Evolutionary conservation across 2,329 filamentous ascomycete genomes (phyloP).

Genomic region (Setomelanomma holmii): DNA sequence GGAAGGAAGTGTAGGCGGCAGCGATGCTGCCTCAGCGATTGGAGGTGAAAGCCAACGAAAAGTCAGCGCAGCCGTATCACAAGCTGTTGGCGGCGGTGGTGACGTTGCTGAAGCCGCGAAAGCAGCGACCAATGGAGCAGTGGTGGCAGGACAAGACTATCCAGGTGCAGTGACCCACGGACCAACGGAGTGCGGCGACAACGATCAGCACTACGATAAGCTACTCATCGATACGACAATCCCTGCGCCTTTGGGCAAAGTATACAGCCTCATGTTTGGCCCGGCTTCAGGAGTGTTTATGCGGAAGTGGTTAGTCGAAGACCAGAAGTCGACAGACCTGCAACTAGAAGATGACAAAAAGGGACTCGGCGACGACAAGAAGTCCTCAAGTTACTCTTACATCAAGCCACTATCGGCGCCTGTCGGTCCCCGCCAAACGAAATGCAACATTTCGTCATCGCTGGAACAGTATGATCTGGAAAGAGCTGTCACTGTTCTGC

Average conservation of each 20-base stretch:
- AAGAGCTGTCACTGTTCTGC: conserved; percentile 81
- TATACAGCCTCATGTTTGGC: conserved; percentile 89
- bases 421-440: conserved; percentile 92
- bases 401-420: conserved; percentile 86
- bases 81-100: conserved; percentile 48
- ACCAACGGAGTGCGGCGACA: conserved; percentile 85
- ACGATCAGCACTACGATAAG: conserved; percentile 81
- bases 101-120: conserved; percentile 43
- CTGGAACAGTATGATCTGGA: conserved; percentile 88
- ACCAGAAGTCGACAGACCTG: conserved; percentile 90
- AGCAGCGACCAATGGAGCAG: conserved; percentile 51
- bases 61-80: conserved; percentile 64
- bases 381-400: conserved; percentile 78
- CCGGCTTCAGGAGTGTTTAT: conserved; percentile 81
- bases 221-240: conserved; percentile 85
- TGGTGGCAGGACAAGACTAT: conserved; percentile 67
- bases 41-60: conserved; percentile 66
- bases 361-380: conserved; percentile 77
- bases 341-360: conserved; percentile 83
- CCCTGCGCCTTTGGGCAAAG: conserved; percentile 85
- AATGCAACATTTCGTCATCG: conserved; percentile 86
- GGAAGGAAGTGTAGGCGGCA: conserved; percentile 61
- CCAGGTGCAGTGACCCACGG: conserved; percentile 83
- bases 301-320: conserved; percentile 81
- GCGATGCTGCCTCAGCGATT: conserved; percentile 60